Conservation (phyloP, 345 rosid genomes). For the Citrus inodora region DNA sequence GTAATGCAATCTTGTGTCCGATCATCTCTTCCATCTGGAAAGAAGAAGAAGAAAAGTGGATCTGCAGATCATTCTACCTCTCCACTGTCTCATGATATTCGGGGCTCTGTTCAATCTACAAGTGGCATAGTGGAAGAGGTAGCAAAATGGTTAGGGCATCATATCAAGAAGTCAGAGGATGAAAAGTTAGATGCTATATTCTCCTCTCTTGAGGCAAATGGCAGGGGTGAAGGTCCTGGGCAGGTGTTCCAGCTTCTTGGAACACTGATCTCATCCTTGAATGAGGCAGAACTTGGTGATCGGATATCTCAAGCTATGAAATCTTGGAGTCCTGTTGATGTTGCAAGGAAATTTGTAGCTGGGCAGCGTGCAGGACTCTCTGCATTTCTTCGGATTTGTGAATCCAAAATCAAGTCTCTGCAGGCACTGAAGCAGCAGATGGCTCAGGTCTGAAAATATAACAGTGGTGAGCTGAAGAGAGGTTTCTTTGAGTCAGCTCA, state of each 20-base stretch:
- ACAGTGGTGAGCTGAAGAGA: too few relatives aligned
- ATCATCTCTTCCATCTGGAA: slow-evolving; percentile 71
- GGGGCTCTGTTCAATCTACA: slow-evolving; percentile 49
- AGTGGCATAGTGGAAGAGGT: slow-evolving; percentile 49
- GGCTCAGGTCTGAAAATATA: slow-evolving; percentile 40
- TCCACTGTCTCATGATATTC: slow-evolving; percentile 33
- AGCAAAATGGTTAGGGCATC: slow-evolving; percentile 44
- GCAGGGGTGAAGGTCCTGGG: slow-evolving; percentile 59
- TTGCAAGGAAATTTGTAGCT: slow-evolving; percentile 49
- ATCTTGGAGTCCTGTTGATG: slow-evolving; percentile 57
- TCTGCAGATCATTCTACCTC: slow-evolving; percentile 43
- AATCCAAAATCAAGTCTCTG: slow-evolving; percentile 55
- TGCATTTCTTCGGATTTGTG: slow-evolving; percentile 61
- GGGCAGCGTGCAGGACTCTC: slow-evolving; percentile 40
- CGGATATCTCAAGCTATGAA: slow-evolving; percentile 54
- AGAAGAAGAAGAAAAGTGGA: slow-evolving; percentile 87
- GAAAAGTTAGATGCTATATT: slow-evolving; percentile 46
- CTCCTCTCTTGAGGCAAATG: slow-evolving; percentile 40
- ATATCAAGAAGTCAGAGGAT: slow-evolving; percentile 51
- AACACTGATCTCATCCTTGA: slow-evolving; percentile 31
- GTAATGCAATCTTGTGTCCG: slow-evolving; percentile 74
- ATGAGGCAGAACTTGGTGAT: slow-evolving; percentile 53
- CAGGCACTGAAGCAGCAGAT: slow-evolving; percentile 53
- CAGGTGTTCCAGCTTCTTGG: slow-evolving; percentile 53
- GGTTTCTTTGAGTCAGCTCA: too few relatives aligned